Conservation (phyloP, 345 rosid species). For the Eucalyptus erythrocorys region DNA sequence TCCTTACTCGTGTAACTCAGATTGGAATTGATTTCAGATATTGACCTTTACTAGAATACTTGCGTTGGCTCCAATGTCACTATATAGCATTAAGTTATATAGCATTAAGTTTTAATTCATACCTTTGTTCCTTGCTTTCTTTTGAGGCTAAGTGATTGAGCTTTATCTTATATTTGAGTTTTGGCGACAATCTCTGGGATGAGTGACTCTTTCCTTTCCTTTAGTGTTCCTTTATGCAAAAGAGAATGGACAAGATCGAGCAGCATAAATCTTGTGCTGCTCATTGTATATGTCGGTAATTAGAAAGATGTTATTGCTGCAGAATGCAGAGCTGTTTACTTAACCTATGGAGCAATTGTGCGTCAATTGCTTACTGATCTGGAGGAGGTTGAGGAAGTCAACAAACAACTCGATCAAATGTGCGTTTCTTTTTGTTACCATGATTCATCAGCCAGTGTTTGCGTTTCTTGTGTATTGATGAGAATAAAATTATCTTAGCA, state of each 20-base stretch:
- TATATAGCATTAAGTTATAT: neutral
- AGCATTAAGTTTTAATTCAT: neutral
- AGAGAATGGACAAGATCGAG: neutral
- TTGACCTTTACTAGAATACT: neutral
- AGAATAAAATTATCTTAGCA: neutral
- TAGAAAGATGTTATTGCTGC: neutral
- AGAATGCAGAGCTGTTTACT: constrained; percentile 93
- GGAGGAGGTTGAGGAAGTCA: constrained; percentile 94
- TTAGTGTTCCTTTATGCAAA: neutral
- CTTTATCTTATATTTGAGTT: neutral
- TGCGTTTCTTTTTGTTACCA: constrained; percentile 2
- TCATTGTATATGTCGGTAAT: neutral
- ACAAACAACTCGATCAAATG: constrained; percentile 98
- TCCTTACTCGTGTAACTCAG: neutral
- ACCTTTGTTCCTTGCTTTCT: neutral
- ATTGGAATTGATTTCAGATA: neutral
- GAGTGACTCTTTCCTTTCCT: neutral
- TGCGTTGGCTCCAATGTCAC: neutral
- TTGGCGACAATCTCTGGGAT: neutral
- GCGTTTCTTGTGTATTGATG: neutral
- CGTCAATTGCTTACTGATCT: constrained; percentile 87
- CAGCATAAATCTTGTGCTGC: neutral
- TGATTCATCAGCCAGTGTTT: neutral
- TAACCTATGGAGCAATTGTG: constrained; percentile 87
- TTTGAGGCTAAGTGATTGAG: neutral